Base-by-base conservation (phyloP, 2,329 filamentous ascomycete species). In the Aaosphaeria arxii region DNA sequence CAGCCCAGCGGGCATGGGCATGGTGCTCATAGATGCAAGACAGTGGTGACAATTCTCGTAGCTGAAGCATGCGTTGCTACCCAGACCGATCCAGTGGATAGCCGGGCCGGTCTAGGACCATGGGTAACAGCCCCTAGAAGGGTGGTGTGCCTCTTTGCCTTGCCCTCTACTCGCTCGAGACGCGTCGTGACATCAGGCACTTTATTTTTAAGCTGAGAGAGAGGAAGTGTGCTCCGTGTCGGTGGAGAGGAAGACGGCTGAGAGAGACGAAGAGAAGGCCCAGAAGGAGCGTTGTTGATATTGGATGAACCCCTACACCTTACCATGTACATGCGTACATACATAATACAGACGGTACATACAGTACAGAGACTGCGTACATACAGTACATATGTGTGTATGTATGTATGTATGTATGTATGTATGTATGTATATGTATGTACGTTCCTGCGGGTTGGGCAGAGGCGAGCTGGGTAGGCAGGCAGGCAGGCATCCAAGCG, bases 91-190 rank as follows among this genome's bases (percentile, higher is more conserved):
- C 29, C 29, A 44, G 32, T 45, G 55, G 55, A 53, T 52, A 51
- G 47, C 39, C 55, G 58, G 58, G 40, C 55, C 53, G 55, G 41
- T 31, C 33, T 29, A 51, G 40, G 52, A 40, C 40, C 45, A 39
- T 45, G 50, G 43, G 51, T 50, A 42, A 48, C 33, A 36, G 2
- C 9, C 9, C 9, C 9, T 11, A 9, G 33, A 36, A 9, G 13
- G 33, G 13, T 11, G 33, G 13, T 36, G 9, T 36, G 33, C 33
- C 33, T 36, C 33, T 36, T 2, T 36, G 33, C 33, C n/a, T 4
- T 36, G 33, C 33, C 33, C n/a, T n/a, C 33, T 24, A 24, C 17
- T 24, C 17, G 17, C 17, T 24, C 17, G 17, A 24, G 17, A 40
- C 38, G 38, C 42, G 38, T 9, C 29, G 45, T 47, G 47, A 45